Evolutionary conservation across 129 eudicot species (phyloP), one percentile per base, ranked within the genome.

Genomic region (Artemisia tridentata): DNA sequence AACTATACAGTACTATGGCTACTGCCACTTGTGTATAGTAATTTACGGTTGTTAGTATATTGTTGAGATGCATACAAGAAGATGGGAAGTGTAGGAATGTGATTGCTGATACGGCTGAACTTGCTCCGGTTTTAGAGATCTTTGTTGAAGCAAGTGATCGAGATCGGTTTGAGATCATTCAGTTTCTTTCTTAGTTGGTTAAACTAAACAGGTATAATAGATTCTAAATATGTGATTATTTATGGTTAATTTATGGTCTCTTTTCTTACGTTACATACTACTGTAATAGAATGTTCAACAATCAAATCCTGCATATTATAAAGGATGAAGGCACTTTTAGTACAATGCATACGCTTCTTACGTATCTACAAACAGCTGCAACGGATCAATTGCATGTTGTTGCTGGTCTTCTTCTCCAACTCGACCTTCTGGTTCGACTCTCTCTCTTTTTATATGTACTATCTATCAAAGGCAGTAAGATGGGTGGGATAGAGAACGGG

Each of bases 401-500:
- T 16, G 93, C 96, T 55, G 86, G 96, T 66, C 85, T 90, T 23
- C 93, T 90, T 73, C 88, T 90, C 63, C 96, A 86, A 77, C 91
- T 90, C 73, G 96, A 90, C 80, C 88, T 90, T 71, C 82, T 90
- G 88, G 96, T 89, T 71, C 17, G 82, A 48, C 72, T 59, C 80
- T 50, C 19, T 78, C 63, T 3, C 70, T 45, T 34, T 38, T 38
- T 38, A 38, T 2, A 38, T 38, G 45, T 38, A 31, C 38, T 31
- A 31, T 31, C 38, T 31, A 31, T 57, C 12, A 54, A 18, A 53
- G 63, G 62, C 55, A 49, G 49, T 27, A 53, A 69, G 31, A 31
- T 52, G 62, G 72, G 14, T 2, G 59, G 60, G 38, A 6, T 1
- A 46, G 72, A 20, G 12, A 25, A 47, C 38, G 11, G 56, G 31